These are phyloP conservation scores for Geosiphon pyriformis DNA, from an alignment of 192 early-diverging fungal species.

Conservation along the genomic window DNA sequence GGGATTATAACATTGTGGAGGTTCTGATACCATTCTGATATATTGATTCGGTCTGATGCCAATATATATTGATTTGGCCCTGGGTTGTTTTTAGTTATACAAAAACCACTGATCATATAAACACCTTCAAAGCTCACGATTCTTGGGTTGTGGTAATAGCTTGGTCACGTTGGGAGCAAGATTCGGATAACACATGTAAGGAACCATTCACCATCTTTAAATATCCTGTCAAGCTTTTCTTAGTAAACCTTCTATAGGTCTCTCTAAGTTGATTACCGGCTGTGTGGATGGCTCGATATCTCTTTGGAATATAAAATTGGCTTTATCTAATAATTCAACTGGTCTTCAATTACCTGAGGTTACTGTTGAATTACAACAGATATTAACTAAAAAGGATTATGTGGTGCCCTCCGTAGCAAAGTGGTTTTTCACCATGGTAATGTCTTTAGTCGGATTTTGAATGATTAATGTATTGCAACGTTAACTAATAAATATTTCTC, in stretches of 20 bases:
- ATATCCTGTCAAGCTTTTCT: not conserved
- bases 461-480: too few species aligned
- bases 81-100: conserved; percentile 22
- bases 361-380: not conserved
- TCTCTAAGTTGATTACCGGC: conserved; percentile 7
- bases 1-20: conserved; percentile 22
- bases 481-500: too few species aligned
- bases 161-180: conserved; percentile 16
- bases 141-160: conserved; percentile 6
- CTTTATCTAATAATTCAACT: not conserved
- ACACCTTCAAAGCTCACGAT: conserved; percentile 5
- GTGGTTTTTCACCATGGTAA: conserved; percentile 1
- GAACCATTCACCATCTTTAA: not conserved
- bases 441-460: too few species aligned
- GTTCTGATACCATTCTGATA: too few species aligned
- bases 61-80: too few species aligned
- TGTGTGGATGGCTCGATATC: conserved; percentile 17
- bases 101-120: not conserved
- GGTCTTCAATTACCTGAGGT: not conserved
- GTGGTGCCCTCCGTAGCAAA: conserved; percentile 8
- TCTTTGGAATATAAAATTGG: conserved; percentile 6
- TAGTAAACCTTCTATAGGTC: conserved; percentile 1
- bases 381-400: not conserved
- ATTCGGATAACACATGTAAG: conserved; percentile 3
- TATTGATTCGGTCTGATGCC: too few species aligned